A percentile compares a stretch with the other conserved stretches of the same genome.
phyloP scores from a whole-genome alignment of 139 green algal genomes.

The Coelastrella sp. region DNA sequence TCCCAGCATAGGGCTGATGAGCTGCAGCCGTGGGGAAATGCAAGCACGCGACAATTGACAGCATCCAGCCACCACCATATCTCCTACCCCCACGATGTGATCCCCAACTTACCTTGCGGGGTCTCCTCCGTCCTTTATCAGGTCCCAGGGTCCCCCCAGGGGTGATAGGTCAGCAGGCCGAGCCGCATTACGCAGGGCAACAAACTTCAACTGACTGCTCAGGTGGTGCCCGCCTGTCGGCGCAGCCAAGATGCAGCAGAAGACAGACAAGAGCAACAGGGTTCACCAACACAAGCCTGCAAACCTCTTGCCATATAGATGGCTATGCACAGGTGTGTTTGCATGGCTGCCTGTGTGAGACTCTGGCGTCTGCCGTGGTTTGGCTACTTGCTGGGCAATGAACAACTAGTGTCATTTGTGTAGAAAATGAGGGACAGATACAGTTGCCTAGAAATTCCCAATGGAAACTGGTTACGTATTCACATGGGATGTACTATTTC shows the following conservation, averaged over 20 bases:
- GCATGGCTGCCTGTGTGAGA: neutral
- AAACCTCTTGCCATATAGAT: neutral
- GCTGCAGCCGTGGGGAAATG: no score
- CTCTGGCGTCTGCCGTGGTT: no score
- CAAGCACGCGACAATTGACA: no score
- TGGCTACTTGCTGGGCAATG: no score
- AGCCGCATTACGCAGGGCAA: slow-evolving; percentile 18
- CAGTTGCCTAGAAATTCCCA: no score
- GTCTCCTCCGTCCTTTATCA: slow-evolving; percentile 67
- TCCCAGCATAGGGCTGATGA: no score
- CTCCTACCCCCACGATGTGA: no score
- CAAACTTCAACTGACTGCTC: slow-evolving; percentile 25
- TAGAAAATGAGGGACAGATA: no score
- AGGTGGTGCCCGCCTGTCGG: slow-evolving; percentile 2
- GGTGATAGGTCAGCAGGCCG: slow-evolving; percentile 64
- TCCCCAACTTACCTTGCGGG: slow-evolving; percentile 33
- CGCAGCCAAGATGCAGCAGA: slow-evolving; percentile 50
- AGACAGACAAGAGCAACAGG: slow-evolving; percentile 71
- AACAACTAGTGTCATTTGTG: no score
- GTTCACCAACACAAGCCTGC: neutral
- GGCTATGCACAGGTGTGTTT: neutral
- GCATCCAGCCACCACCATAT: no score
- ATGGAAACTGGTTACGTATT: no score
- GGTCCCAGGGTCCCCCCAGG: slow-evolving; percentile 74
- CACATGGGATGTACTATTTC: no score